Conservation (phyloP, 176 grass and related monocot genomes). For the Rhynchospora tenuis region DNA sequence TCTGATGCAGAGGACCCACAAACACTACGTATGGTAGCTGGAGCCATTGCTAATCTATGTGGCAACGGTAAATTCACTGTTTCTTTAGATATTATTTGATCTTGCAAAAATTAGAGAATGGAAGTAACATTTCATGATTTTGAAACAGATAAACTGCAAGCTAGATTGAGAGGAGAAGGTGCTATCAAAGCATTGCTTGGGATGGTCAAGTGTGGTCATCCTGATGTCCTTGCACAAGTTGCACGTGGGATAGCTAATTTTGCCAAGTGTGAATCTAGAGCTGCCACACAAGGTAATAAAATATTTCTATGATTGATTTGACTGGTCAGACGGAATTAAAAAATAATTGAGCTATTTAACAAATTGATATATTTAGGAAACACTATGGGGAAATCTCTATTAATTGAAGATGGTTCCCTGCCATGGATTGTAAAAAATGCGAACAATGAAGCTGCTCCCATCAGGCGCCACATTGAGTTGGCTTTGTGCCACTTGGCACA, state of each 20-base stretch:
- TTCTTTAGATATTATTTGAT: not conserved
- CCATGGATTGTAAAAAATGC: slow-evolving; percentile 98
- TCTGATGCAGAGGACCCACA: slow-evolving; percentile 95
- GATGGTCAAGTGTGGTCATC: slow-evolving; percentile 94
- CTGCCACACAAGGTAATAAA: slow-evolving; percentile 82
- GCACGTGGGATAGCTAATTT: slow-evolving; percentile 99
- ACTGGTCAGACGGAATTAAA: not conserved
- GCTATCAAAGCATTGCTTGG: slow-evolving; percentile 96
- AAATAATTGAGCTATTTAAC: slow-evolving; percentile 11
- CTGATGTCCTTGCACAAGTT: slow-evolving; percentile 98
- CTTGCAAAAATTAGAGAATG: not conserved
- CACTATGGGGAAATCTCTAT: slow-evolving; percentile 70
- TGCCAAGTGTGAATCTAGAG: slow-evolving; percentile 95
- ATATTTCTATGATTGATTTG: slow-evolving; percentile 4
- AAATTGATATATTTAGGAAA: slow-evolving; percentile 45
- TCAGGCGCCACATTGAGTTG: slow-evolving; percentile 91
- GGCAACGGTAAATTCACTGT: slow-evolving; percentile 72
- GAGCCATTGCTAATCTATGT: slow-evolving; percentile 97
- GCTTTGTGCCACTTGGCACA: slow-evolving; percentile 95
- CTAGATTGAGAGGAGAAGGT: slow-evolving; percentile 83
- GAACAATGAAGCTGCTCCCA: slow-evolving; percentile 95
- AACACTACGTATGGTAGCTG: slow-evolving; percentile 98
- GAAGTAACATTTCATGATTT: not conserved
- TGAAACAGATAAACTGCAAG: slow-evolving; percentile 86
- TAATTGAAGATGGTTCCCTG: slow-evolving; percentile 90